Conservation (phyloP, 202 grass and related monocot genomes). For the Zizania palustris region DNA sequence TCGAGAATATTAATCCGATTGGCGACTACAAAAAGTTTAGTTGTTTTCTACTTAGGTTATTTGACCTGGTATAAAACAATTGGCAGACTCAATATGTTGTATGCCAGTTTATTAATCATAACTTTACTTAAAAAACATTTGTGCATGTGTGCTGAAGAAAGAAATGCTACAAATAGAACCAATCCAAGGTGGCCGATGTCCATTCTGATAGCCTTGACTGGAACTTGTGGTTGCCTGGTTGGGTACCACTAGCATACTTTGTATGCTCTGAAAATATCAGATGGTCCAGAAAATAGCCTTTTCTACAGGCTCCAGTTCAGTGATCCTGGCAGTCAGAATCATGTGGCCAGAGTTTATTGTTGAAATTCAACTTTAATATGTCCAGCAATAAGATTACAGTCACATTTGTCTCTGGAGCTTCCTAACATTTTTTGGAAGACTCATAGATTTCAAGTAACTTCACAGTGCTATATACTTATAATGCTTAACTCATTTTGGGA, state of each 20-base stretch:
- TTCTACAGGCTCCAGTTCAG: background rate
- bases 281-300: background rate
- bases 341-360: background rate
- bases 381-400: background rate
- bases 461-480: background rate
- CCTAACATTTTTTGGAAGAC: background rate
- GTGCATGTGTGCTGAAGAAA: background rate
- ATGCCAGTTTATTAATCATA: no score
- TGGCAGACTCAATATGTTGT: background rate
- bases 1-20: background rate
- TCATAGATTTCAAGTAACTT: conserved; percentile 4
- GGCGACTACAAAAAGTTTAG: background rate
- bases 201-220: background rate
- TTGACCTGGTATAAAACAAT: background rate
- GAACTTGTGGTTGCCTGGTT: background rate
- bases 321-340: background rate
- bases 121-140: no score
- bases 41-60: background rate
- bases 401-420: background rate
- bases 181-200: background rate
- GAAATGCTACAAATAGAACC: background rate
- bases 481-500: background rate
- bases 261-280: background rate
- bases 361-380: background rate
- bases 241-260: background rate